Evolutionary conservation across 371 early-diverging fungal species (phyloP).

Genomic region (Mucor lusitanicus): DNA sequence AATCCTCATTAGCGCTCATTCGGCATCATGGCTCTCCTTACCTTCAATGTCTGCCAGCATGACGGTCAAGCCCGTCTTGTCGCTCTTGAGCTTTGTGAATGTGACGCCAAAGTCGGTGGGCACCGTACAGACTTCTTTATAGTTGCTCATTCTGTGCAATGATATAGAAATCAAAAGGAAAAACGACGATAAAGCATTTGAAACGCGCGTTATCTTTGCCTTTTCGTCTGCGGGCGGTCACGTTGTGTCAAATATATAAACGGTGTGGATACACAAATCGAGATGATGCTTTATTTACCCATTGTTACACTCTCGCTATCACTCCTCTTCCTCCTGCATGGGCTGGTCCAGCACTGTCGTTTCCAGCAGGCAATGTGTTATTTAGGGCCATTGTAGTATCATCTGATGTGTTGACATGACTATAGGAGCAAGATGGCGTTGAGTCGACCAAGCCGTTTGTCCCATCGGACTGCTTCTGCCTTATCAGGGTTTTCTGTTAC

Average conservation of each 20-base stretch:
- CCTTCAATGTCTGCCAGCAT: slow-evolving; percentile 68
- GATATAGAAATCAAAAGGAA: neutral
- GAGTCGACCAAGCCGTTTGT: too few species aligned
- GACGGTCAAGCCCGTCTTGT: slow-evolving; percentile 60
- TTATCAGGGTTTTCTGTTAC: too few species aligned
- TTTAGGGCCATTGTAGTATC: neutral
- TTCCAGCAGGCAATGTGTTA: neutral
- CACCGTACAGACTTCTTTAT: slow-evolving; percentile 35
- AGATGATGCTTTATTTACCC: neutral
- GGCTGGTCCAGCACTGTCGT: neutral
- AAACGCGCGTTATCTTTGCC: neutral
- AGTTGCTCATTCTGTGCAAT: slow-evolving; percentile 26
- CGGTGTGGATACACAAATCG: neutral
- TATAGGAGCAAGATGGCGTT: too few species aligned
- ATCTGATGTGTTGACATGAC: too few species aligned
- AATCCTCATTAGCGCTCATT: neutral
- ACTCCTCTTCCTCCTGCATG: neutral
- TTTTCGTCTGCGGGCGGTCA: neutral
- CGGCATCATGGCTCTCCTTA: slow-evolving; percentile 11
- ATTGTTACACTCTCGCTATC: too few species aligned
- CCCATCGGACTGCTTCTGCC: too few species aligned
- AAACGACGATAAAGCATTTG: neutral
- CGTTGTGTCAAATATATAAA: neutral
- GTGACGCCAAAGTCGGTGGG: slow-evolving; percentile 47
- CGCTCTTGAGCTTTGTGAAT: slow-evolving; percentile 59